phyloP scores from a whole-genome alignment of 2,329 filamentous ascomycete genomes.

The Verticillium tricorpus region DNA sequence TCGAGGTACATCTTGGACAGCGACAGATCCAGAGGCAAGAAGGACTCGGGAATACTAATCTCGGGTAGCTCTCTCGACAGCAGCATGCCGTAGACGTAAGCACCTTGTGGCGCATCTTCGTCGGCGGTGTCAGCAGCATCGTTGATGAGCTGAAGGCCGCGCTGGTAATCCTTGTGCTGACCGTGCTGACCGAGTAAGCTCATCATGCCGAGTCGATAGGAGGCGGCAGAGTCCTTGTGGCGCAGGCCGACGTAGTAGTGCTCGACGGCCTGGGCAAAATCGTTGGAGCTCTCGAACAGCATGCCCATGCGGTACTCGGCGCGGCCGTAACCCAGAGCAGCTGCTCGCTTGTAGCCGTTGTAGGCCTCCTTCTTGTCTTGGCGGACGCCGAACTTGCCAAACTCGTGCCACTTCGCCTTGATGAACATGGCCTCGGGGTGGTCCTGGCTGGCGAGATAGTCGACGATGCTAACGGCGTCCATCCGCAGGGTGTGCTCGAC shows the following conservation, averaged over 20 bases:
- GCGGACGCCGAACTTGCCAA: constrained; percentile 89
- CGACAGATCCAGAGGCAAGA: constrained; percentile 67
- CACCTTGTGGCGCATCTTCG: constrained; percentile 93
- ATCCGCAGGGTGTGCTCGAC: constrained; percentile 83
- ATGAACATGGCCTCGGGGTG: constrained; percentile 95
- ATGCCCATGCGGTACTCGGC: constrained; percentile 97
- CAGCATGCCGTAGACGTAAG: constrained; percentile 94
- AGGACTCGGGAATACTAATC: constrained; percentile 68
- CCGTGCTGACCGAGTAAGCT: constrained; percentile 90
- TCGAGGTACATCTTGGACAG: constrained; percentile 84
- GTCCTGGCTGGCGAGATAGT: constrained; percentile 82
- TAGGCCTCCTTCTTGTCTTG: constrained; percentile 95
- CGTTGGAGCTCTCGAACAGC: constrained; percentile 94
- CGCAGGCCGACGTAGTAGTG: constrained; percentile 83
- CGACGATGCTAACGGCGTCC: constrained; percentile 89
- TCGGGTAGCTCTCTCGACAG: constrained; percentile 88
- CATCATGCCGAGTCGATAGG: constrained; percentile 92
- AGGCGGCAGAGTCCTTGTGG: constrained; percentile 81
- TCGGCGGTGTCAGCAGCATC: constrained; percentile 82
- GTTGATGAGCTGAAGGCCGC: constrained; percentile 77
- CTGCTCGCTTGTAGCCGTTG: constrained; percentile 77
- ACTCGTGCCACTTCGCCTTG: constrained; percentile 94
- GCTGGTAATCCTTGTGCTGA: constrained; percentile 73
- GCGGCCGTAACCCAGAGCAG: constrained; percentile 77
- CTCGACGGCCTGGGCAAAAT: constrained; percentile 82